Evolutionary conservation across 2,329 filamentous ascomycete species (phyloP), one percentile per base, ranked within the genome.

Genomic region (Verticillium isaacii): DNA sequence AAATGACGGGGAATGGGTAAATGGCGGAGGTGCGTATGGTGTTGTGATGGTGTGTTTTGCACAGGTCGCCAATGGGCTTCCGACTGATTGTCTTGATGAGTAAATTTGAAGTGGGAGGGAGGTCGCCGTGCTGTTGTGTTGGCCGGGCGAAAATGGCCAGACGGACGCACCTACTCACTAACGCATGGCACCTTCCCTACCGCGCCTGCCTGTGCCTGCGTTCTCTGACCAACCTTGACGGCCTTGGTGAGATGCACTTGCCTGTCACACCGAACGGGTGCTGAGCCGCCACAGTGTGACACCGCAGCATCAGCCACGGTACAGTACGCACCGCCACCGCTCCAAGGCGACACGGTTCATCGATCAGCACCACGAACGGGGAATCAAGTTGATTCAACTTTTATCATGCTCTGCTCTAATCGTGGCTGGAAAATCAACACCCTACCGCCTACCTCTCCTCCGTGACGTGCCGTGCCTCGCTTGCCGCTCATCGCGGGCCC

Each of bases 401-500:
- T 59, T 32, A 55, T 59, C 50, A 59, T 59, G 58, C 58, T 59
- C 58, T 59, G 58, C 58, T 59, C 58, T 59, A 59, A 59, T 52
- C 45, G 37, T 58, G 57, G 57, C 57, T 58, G 25, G 57, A 58
- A 58, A 58, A 58, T 25, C 29, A 58, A 32, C 57, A 50, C 56
- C 23, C n/a, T 59, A 66, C 32, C 32, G 50, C 45, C 55, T 36
- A 11, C 34, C 34, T 14, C 34, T 11, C 9, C 34, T 14, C 56
- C 29, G 29, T 29, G 25, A n/a, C 36, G 17, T 32, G 6, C 32
- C 12, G 29, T 36, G 29, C 29, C 29, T 29, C 29, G 29, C 25
- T 15, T 4, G 25, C 34, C 39, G 29, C 68, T 73, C 84, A 95
- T 85, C 94, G 89, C 58, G 93, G 92, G 15, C 95, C 95, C 70